Conservation (phyloP, 2,329 filamentous ascomycete genomes). For the Penicillium concentricum region DNA sequence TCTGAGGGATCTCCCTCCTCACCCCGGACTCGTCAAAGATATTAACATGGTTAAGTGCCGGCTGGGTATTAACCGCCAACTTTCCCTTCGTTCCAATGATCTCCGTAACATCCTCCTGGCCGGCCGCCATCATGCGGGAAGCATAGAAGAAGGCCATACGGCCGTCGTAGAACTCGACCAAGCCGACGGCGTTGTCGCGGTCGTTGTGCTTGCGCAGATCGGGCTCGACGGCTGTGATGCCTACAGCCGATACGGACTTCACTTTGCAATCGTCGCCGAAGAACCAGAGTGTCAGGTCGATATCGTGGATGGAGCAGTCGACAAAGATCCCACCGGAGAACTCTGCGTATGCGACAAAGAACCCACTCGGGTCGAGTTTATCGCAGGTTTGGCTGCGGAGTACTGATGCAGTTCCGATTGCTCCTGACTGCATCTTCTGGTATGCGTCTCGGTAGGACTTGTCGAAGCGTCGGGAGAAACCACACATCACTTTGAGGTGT, state of each 20-base stretch:
- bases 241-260: constrained; percentile 57
- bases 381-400: constrained; percentile 67
- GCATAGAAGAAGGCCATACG: constrained; percentile 65
- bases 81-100: constrained; percentile 67
- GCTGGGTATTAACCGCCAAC: constrained; percentile 61
- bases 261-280: constrained; percentile 56
- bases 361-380: constrained; percentile 63
- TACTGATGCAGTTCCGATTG: constrained; percentile 60
- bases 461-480: constrained; percentile 67
- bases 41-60: constrained; percentile 56
- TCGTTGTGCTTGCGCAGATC: constrained; percentile 59
- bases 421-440: constrained; percentile 51
- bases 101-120: constrained; percentile 67
- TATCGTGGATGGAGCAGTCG: constrained; percentile 70
- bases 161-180: constrained; percentile 65
- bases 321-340: constrained; percentile 69
- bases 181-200: constrained; percentile 61
- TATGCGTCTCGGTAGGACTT: constrained; percentile 62
- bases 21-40: constrained; percentile 56
- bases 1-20: constrained; percentile 58
- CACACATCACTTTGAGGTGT: constrained; percentile 65
- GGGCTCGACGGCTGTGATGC: constrained; percentile 60
- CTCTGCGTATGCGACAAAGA: constrained; percentile 67
- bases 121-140: constrained; percentile 65
- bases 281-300: constrained; percentile 65